A percentile compares a stretch with the other conserved stretches of the same genome.
Conservation (phyloP, 805 yeast species). For the Yarrowia sp. region DNA sequence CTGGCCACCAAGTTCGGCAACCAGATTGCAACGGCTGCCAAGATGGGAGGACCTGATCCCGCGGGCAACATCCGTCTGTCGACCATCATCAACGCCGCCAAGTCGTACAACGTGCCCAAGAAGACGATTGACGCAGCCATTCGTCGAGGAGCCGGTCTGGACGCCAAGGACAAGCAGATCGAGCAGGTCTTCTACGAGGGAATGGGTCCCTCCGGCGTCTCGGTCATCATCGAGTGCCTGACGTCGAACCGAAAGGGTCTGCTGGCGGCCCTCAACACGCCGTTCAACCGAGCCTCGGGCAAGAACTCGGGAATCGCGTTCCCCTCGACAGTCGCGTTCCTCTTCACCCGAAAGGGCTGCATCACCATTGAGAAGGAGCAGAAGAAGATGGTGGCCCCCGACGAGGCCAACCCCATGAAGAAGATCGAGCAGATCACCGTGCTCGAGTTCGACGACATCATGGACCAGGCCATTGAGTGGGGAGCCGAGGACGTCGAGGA, state of each 20-base stretch:
- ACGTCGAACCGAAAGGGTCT: conserved; percentile 89
- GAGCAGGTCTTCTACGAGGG: conserved; percentile 75
- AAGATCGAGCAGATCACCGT: conserved; percentile 32
- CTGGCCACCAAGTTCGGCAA: conserved; percentile 69
- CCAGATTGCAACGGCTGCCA: conserved; percentile 70
- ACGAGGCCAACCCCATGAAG: conserved; percentile 33
- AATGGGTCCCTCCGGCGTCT: conserved; percentile 88
- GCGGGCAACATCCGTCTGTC: conserved; percentile 57
- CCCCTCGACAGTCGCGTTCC: conserved; percentile 71
- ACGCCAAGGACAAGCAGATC: conserved; percentile 40
- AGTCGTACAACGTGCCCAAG: conserved; percentile 71
- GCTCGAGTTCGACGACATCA: conserved; percentile 67
- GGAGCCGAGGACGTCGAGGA: conserved; percentile 78
- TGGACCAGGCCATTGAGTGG: conserved; percentile 72
- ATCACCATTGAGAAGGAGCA: conserved; percentile 48
- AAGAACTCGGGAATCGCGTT: conserved; percentile 42
- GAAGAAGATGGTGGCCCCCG: conserved; percentile 22
- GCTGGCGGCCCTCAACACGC: conserved; percentile 68
- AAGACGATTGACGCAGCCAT: conserved; percentile 84
- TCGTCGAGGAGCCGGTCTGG: conserved; percentile 75
- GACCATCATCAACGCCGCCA: conserved; percentile 75
- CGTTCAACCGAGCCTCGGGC: conserved; percentile 61
- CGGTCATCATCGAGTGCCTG: conserved; percentile 77
- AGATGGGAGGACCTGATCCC: conserved; percentile 66
- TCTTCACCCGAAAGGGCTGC: conserved; percentile 77